A percentile compares a stretch with the other conserved stretches of the same genome.
phyloP scores from a whole-genome alignment of 257 asterid genomes.

The Plantago major region DNA sequence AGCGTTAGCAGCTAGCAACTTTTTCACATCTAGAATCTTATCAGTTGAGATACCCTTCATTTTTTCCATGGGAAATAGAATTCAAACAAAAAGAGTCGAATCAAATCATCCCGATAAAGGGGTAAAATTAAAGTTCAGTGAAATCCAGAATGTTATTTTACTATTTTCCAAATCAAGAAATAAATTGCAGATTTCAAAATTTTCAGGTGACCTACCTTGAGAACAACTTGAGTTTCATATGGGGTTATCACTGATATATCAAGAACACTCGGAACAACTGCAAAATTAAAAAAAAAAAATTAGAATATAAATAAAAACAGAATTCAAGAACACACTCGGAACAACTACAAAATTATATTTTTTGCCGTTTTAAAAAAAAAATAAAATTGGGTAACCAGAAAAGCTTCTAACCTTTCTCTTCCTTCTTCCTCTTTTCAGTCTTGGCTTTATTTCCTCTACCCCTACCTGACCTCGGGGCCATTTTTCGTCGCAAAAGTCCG shows the following conservation, averaged over 20 bases:
- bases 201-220: constrained; percentile 56
- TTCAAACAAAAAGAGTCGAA: not conserved
- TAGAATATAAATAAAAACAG: not conserved
- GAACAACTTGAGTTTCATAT: constrained; percentile 71
- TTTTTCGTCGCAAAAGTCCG: constrained; percentile 17
- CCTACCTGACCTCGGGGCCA: constrained; percentile 98
- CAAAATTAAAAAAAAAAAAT: constrained; percentile 10
- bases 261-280: constrained; percentile 81
- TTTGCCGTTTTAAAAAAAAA: not conserved
- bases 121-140: too few species aligned
- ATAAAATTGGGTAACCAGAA: not conserved
- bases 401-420: constrained; percentile 63
- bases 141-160: too few species aligned
- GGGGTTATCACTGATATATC: constrained; percentile 80
- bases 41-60: constrained; percentile 93
- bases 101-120: too few species aligned
- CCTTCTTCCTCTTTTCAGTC: constrained; percentile 89
- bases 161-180: not conserved
- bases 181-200: not conserved
- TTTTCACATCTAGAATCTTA: constrained; percentile 86
- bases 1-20: constrained; percentile 67
- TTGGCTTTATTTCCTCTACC: constrained; percentile 69
- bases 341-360: not conserved
- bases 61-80: not conserved
- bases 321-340: not conserved